These are phyloP conservation scores for Leishmania major DNA, from an alignment of 208 protist genomes.

Conservation along the genomic window DNA sequence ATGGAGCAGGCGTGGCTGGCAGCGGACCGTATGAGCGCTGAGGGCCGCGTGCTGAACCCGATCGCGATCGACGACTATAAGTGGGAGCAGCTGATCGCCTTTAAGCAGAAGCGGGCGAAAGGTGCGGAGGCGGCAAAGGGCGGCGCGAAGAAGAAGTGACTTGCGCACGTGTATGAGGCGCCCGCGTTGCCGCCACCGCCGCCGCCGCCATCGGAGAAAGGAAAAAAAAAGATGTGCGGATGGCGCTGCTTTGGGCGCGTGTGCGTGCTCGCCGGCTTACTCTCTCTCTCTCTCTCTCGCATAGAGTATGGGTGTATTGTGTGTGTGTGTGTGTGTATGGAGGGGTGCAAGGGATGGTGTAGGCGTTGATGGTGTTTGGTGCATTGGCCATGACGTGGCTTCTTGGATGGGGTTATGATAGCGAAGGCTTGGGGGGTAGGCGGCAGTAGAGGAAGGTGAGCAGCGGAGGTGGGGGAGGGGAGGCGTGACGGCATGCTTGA, in stretches of 20 bases:
- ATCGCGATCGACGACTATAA: conserved; percentile 92
- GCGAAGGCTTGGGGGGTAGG: neutral
- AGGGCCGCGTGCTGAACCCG: conserved; percentile 77
- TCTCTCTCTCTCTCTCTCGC: neutral
- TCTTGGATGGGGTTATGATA: neutral
- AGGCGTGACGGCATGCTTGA: neutral
- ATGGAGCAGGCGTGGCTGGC: conserved; percentile 92
- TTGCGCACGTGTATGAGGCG: neutral
- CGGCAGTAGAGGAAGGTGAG: neutral
- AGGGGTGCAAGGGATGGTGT: neutral
- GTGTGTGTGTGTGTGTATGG: neutral
- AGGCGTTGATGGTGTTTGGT: neutral
- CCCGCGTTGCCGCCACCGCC: too few species aligned
- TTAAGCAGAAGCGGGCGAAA: conserved; percentile 88
- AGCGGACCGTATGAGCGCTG: conserved; percentile 86
- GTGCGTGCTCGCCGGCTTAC: conserved; percentile 1
- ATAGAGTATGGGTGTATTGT: neutral
- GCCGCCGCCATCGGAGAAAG: too few species aligned
- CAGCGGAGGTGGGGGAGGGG: neutral
- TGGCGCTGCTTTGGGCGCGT: neutral
- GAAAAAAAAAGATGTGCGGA: neutral
- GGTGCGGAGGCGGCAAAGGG: conserved; percentile 44
- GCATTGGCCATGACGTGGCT: neutral
- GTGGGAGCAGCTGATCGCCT: conserved; percentile 89
- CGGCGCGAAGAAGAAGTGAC: conserved; percentile 54